These are phyloP conservation scores for Parastagonospora nodorum DNA, from an alignment of 2,329 filamentous ascomycete species.

Conservation along the genomic window DNA sequence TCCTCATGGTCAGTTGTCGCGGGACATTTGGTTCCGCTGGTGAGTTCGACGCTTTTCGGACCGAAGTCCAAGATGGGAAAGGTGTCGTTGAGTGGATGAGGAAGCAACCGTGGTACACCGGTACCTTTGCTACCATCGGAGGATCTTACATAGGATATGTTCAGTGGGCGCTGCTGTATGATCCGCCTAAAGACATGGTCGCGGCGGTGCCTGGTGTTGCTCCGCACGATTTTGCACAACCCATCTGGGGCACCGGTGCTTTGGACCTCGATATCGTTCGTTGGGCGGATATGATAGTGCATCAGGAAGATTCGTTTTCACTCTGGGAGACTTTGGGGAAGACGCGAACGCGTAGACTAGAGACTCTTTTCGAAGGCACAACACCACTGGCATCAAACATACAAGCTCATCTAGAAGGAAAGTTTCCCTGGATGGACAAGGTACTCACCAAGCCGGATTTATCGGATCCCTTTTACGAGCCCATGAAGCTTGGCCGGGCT, in stretches of 20 bases:
- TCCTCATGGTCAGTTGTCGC: conserved; percentile 14
- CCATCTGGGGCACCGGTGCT: conserved; percentile 10
- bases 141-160: conserved; percentile 14
- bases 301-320: conserved; percentile 5
- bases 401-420: neutral
- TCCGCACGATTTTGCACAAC: conserved; percentile 11
- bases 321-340: neutral
- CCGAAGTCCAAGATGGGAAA: conserved; percentile 15
- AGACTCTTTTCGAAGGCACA: conserved; percentile 1
- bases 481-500: conserved; percentile 8
- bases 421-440: conserved; percentile 7
- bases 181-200: conserved; percentile 16
- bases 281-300: conserved; percentile 7
- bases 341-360: neutral
- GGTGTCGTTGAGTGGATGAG: conserved; percentile 18
- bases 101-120: conserved; percentile 18
- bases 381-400: conserved; percentile 6
- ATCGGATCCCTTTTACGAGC: conserved; percentile 11
- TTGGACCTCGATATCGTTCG: conserved; percentile 10
- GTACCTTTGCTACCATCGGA: conserved; percentile 14
- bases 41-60: conserved; percentile 11
- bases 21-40: conserved; percentile 18
- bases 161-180: conserved; percentile 15
- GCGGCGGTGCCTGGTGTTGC: conserved; percentile 7
- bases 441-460: conserved; percentile 5